Base-by-base conservation (phyloP, 306 rosid genomes). In the Cucurbita ficifolia region DNA sequence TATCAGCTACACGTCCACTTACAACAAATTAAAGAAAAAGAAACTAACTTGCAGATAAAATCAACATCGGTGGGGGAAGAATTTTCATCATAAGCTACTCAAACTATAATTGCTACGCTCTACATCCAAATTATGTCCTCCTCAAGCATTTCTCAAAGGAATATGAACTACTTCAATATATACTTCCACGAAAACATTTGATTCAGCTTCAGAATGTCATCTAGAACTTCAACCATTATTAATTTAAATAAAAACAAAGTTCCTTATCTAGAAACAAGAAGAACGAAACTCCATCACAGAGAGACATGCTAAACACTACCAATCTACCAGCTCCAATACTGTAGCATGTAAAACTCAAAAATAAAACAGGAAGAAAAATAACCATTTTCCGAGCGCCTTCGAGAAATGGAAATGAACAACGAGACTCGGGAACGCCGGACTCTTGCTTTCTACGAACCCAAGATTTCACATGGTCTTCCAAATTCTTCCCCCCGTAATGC, bases 341-440 rank as follows among this genome's bases (percentile, higher is more conserved):
- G 43, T 5, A 52, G 10, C 18, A 35, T 1, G 13, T 38, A n/a
- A 16, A 48, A 49, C 29, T 4, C 0, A 4, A n/a, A 57, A 2
- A 9, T 8, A 33, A 49, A 68, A 14, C 18, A 76, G 18, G 12
- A 7, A 49, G 19, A 19, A 42, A 76, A 70, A 71, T 14, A 80
- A 93, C 97, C 96, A 84, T 78, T 76, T 80, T 87, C 8, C 86
- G 84, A 38, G 90, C 79, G 11, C 87, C 92, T 2, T 46, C 72
- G 18, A 90, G 96, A 70, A 93, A 93, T 0, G 98, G 94, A 46
- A 90, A 80, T n/a, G 81, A 80, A 82, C 79, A 64, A 7, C 77
- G 79, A 19, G 81, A 54, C 35, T 75, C 61, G 5, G 74, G 53
- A 77, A 78, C 38, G 21, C 88, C 90, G 8, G 67, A 77, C 65